Percentiles rank a stretch among this genome's conserved stretches.
Evolutionary conservation across 1,139 yeast genomes (phyloP).

Genomic region (Scheffersomyces parashehatae): DNA sequence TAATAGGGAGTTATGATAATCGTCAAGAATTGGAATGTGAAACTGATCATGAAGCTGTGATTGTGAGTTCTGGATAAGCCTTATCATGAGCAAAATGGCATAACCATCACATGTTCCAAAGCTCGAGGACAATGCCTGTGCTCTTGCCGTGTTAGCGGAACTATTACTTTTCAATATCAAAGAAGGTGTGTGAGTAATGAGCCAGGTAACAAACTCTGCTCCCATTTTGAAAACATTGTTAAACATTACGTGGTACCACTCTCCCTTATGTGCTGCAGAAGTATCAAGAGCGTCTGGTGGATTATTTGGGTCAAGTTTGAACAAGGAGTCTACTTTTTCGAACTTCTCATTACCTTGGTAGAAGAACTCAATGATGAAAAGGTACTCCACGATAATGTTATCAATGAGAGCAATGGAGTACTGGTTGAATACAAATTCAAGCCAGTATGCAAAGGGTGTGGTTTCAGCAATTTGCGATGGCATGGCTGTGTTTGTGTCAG

Average conservation of each 20-base stretch:
- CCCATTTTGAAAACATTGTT: slow-evolving; percentile 49
- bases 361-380: slow-evolving; percentile 74
- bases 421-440: slow-evolving; percentile 74
- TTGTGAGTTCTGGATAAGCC: slow-evolving; percentile 67
- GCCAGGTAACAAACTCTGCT: slow-evolving; percentile 41
- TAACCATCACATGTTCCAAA: slow-evolving; percentile 64
- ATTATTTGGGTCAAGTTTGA: slow-evolving; percentile 33
- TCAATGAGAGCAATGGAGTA: slow-evolving; percentile 75
- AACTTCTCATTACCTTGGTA: slow-evolving; percentile 48
- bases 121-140: slow-evolving; percentile 18
- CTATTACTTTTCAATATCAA: slow-evolving; percentile 15
- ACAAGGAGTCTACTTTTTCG: slow-evolving; percentile 38
- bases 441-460: slow-evolving; percentile 62
- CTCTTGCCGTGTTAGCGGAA: slow-evolving; percentile 15
- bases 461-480: slow-evolving; percentile 87
- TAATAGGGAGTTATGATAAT: slow-evolving; percentile 66
- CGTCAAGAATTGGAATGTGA: slow-evolving; percentile 75
- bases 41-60: slow-evolving; percentile 59
- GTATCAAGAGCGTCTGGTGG: slow-evolving; percentile 3
- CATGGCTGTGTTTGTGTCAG: slow-evolving; percentile 63
- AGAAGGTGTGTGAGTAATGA: slow-evolving; percentile 32
- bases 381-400: slow-evolving; percentile 75
- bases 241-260: slow-evolving; percentile 56
- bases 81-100: slow-evolving; percentile 76
- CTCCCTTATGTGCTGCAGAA: slow-evolving; percentile 32